Evolutionary conservation across 139 green algal genomes (phyloP), one percentile per base, ranked within the genome.

Genomic region (Penium margaritaceum): DNA sequence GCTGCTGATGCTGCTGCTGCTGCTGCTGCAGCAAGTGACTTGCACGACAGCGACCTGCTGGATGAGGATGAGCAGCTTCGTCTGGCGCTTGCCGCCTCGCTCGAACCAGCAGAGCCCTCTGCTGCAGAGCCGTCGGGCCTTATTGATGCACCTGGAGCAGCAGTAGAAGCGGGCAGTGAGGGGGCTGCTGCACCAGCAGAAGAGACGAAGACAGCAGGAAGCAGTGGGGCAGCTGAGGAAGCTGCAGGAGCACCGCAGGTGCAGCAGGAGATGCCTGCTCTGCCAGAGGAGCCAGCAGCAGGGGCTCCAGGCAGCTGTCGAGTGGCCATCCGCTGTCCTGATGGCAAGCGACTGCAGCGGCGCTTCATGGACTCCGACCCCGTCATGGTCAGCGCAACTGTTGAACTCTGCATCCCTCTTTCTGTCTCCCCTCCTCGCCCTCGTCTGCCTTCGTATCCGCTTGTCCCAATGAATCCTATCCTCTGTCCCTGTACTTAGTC

Each of bases 21-120:
- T 51, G 41, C 41, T 51, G 41, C 41, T 51, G 41, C 41, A 51
- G 41, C 9, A n/a, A n/a, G n/a, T n/a, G n/a, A n/a, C n/a, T n/a
- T n/a, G n/a, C n/a, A n/a, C n/a, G n/a, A n/a, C n/a, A n/a, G n/a
- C n/a, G n/a, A n/a, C n/a, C n/a, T n/a, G n/a, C n/a, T 32, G 53
- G 53, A 63, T 17, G 53, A 90, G 67, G 87, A 92, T 12, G 88
- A 91, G 30, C 77, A 92, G 81, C 61, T 92, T 62, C 79, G 75
- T 0, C 36, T 83, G 9, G 87, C 86, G 0, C 78, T 92, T 24
- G 86, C 85, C 15, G 85, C 86, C 77, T 89, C 81, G 37, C 81
- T 90, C 63, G 80, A 85, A n/a, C n/a, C n/a, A n/a, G n/a, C n/a
- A n/a, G n/a, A n/a, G n/a, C n/a, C n/a, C n/a, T n/a, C n/a, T n/a